phyloP scores from a whole-genome alignment of 2,329 filamentous ascomycete species.

The Epichloe sibirici region DNA sequence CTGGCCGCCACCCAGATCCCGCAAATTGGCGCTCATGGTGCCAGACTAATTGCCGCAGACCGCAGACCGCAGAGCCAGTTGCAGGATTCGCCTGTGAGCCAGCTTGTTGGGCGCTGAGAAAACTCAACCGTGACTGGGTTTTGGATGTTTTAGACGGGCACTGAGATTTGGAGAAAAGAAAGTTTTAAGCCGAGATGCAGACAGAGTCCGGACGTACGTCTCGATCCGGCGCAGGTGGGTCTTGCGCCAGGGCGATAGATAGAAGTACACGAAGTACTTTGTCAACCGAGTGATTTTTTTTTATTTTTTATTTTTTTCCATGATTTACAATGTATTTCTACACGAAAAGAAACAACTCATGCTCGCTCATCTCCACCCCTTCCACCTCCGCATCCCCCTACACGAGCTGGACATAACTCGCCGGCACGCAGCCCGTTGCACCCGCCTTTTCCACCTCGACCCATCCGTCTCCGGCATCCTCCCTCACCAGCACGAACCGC shows the following conservation, averaged over 20 bases:
- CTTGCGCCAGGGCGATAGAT: not conserved
- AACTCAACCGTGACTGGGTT: too few relatives aligned
- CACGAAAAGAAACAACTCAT: not conserved
- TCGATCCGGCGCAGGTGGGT: not conserved
- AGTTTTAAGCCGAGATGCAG: not conserved
- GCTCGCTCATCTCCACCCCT: conserved; percentile 7
- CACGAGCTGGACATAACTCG: conserved; percentile 78
- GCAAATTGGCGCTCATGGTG: not conserved
- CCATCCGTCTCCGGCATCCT: conserved; percentile 90
- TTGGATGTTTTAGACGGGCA: too few relatives aligned
- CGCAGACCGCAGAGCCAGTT: too few relatives aligned
- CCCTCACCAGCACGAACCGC: conserved; percentile 76
- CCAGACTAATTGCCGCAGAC: too few relatives aligned
- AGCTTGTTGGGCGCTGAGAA: too few relatives aligned
- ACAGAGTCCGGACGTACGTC: not conserved
- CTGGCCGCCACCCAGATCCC: not conserved
- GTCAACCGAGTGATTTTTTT: not conserved
- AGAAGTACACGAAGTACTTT: too few relatives aligned
- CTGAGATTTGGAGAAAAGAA: not conserved
- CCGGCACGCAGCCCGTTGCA: conserved; percentile 76
- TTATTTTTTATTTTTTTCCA: not conserved
- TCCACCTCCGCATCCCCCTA: conserved; percentile 18
- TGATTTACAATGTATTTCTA: not conserved
- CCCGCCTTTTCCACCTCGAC: conserved; percentile 91
- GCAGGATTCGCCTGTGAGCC: too few relatives aligned